Evolutionary conservation across 139 green algal species (phyloP).

Genomic region (Coelastrella sp.): DNA sequence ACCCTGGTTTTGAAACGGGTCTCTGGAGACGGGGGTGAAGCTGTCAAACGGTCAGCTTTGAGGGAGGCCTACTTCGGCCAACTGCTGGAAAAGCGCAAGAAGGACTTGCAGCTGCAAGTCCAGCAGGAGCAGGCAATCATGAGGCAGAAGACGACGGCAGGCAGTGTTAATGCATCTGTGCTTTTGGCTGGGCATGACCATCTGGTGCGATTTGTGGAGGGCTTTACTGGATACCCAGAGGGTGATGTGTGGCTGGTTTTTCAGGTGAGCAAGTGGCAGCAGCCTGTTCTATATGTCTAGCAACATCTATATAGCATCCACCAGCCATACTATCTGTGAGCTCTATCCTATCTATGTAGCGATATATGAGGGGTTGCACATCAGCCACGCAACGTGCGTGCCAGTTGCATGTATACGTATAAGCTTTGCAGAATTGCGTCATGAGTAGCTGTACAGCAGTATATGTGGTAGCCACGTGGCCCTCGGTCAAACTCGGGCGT

Average conservation of each 20-base stretch:
- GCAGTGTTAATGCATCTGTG: neutral
- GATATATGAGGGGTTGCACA: too few species aligned
- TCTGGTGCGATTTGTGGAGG: conserved; percentile 41
- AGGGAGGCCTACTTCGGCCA: conserved; percentile 83
- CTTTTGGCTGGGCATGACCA: conserved; percentile 29
- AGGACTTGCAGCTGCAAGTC: neutral
- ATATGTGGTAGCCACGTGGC: too few species aligned
- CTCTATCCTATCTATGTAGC: neutral
- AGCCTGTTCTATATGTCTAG: neutral
- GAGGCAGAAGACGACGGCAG: neutral
- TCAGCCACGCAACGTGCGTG: too few species aligned
- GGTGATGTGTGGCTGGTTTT: conserved; percentile 75
- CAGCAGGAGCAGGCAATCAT: neutral
- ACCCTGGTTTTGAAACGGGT: conserved; percentile 77
- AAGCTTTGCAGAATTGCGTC: too few species aligned
- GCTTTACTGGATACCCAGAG: conserved; percentile 1
- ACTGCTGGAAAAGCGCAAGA: conserved; percentile 52
- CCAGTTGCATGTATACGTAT: too few species aligned
- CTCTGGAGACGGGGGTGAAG: conserved; percentile 51
- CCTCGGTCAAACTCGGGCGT: too few species aligned
- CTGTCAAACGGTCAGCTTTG: conserved; percentile 62
- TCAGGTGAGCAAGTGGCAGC: conserved; percentile 8
- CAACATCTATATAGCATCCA: too few species aligned
- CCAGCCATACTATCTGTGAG: neutral
- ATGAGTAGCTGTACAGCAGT: too few species aligned